A percentile compares a stretch with the other conserved stretches of the same genome.
Conservation (phyloP, 225 moss, liverwort and hornwort genomes). For the Marchantia polymorpha region DNA sequence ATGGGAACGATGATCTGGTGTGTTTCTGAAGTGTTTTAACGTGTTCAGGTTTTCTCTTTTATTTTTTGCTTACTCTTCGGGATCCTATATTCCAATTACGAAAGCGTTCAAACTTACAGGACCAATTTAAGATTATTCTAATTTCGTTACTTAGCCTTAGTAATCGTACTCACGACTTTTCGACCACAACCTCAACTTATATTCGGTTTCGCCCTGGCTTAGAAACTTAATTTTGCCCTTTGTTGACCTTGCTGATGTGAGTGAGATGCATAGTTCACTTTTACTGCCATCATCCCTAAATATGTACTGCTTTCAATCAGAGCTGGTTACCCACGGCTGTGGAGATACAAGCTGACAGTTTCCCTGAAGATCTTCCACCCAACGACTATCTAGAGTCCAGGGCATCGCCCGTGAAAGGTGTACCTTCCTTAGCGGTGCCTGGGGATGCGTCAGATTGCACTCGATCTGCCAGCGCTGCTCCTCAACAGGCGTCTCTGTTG, state of each 20-base stretch:
- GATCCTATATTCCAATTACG: too few relatives aligned
- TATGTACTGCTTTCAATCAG: conserved; percentile 5
- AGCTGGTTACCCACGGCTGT: conserved; percentile 39
- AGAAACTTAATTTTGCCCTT: too few relatives aligned
- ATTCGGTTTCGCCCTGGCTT: too few relatives aligned
- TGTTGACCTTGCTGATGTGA: not conserved
- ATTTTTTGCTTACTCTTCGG: too few relatives aligned
- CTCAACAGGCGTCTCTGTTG: conserved; percentile 18
- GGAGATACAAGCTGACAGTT: conserved; percentile 41
- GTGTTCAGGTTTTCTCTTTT: too few relatives aligned
- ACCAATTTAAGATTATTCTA: too few relatives aligned
- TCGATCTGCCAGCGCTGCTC: conserved; percentile 32
- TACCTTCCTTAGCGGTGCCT: conserved; percentile 34
- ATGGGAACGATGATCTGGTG: conserved; percentile 41
- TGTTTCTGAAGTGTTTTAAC: not conserved
- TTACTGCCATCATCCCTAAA: not conserved
- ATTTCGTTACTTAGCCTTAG: too few relatives aligned
- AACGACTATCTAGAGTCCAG: conserved; percentile 36
- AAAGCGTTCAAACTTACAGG: too few relatives aligned
- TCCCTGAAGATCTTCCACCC: conserved; percentile 34
- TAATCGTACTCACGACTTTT: too few relatives aligned
- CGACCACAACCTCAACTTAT: too few relatives aligned
- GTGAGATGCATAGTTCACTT: not conserved
- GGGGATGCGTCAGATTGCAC: conserved; percentile 40
- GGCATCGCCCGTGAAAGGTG: conserved; percentile 32